These are phyloP conservation scores for Yarrowia yakushimensis DNA, from an alignment of 805 yeast genomes.

Conservation along the genomic window DNA sequence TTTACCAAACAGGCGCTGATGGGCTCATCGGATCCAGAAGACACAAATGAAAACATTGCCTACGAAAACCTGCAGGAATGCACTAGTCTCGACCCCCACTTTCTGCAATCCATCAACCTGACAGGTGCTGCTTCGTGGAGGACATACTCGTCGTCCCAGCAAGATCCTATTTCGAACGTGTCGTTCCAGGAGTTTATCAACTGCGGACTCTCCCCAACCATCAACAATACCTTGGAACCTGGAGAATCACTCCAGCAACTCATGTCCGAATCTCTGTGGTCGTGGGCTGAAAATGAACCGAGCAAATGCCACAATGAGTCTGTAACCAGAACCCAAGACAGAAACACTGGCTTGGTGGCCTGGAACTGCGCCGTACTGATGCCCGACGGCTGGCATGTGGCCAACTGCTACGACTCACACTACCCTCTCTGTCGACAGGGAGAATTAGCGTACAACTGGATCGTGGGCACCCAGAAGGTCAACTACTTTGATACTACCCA, in stretches of 20 bases:
- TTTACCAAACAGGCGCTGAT: slow-evolving; percentile 5
- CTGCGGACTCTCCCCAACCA: slow-evolving; percentile 67
- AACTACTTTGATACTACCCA: slow-evolving; percentile 36
- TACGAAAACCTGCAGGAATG: slow-evolving; percentile 14
- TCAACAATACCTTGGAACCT: slow-evolving; percentile 41
- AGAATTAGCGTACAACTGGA: slow-evolving; percentile 40
- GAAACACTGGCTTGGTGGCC: slow-evolving; percentile 36
- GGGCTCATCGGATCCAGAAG: slow-evolving; percentile 11
- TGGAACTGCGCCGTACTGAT: slow-evolving; percentile 46
- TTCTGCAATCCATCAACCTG: slow-evolving; percentile 28
- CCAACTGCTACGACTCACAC: slow-evolving; percentile 57
- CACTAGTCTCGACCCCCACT: neutral
- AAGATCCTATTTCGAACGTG: slow-evolving; percentile 40
- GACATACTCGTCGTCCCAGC: slow-evolving; percentile 42
- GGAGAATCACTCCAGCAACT: slow-evolving; percentile 28
- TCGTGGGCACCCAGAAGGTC: slow-evolving; percentile 39
- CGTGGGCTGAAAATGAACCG: slow-evolving; percentile 69
- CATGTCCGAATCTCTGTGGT: slow-evolving; percentile 49
- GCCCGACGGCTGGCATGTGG: slow-evolving; percentile 57
- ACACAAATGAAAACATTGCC: slow-evolving; percentile 11
- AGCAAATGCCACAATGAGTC: slow-evolving; percentile 27
- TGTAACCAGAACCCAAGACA: slow-evolving; percentile 25
- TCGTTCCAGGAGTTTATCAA: slow-evolving; percentile 43
- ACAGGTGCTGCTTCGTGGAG: slow-evolving; percentile 39
- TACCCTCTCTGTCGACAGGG: slow-evolving; percentile 55